Conservation (phyloP, 2,329 filamentous ascomycete species). For the Hyphodiscus sp. region DNA sequence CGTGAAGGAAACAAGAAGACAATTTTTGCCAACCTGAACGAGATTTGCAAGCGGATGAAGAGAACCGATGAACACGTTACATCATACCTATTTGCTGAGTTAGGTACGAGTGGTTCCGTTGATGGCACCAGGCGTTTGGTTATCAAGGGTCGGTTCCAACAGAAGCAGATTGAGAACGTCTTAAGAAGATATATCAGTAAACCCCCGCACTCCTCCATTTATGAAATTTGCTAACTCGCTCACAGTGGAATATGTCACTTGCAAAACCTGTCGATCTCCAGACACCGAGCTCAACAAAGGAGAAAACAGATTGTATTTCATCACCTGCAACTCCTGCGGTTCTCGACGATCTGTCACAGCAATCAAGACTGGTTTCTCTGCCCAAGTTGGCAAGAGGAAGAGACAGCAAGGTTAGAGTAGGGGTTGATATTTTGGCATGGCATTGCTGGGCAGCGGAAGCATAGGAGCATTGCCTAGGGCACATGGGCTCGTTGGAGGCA, state of each 20-base stretch:
- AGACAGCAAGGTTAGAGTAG: conserved; percentile 73
- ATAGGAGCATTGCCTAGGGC: conserved; percentile 4
- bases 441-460: conserved; percentile 4
- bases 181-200: conserved; percentile 88
- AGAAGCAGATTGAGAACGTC: conserved; percentile 98
- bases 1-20: conserved; percentile 99
- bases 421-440: conserved; percentile 5
- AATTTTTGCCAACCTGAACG: conserved; percentile 97
- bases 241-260: conserved; percentile 85
- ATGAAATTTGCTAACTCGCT: conserved; percentile 16
- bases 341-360: conserved; percentile 84
- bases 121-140: conserved; percentile 89
- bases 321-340: conserved; percentile 87
- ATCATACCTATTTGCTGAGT: conserved; percentile 92
- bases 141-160: conserved; percentile 99
- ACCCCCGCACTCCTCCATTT: conserved; percentile 32
- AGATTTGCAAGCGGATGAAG: conserved; percentile 99
- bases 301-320: conserved; percentile 98
- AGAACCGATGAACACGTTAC: conserved; percentile 96
- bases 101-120: conserved; percentile 94
- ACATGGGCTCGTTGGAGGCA: conserved; percentile 2
- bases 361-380: conserved; percentile 99
- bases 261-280: conserved; percentile 94
- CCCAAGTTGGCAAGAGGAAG: conserved; percentile 97
- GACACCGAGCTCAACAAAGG: conserved; percentile 97